Evolutionary conservation across 805 yeast species (phyloP), one percentile per base, ranked within the genome.

Genomic region (Spathaspora girioi): DNA sequence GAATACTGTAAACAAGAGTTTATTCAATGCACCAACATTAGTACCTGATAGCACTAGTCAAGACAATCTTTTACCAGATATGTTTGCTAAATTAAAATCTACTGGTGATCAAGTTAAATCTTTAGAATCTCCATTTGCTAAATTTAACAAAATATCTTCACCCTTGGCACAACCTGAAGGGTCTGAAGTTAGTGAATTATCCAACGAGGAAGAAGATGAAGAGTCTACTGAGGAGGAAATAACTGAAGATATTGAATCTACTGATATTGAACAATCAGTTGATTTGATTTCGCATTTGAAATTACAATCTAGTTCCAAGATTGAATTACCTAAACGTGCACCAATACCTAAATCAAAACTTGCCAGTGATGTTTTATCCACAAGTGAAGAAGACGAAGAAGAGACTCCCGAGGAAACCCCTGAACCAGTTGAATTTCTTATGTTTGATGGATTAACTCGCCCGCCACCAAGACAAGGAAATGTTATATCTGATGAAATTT

Each of bases 401-500:
- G 49, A 46, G 9, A 27, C 49, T 12, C 46, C 49, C 11, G 46
- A 46, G 38, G 38, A 35, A 38, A 27, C 15, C 17, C 26, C 49
- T 6, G 49, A 46, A 10, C 52, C 52, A 7, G 45, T 38, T 15
- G 48, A 51, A 31, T 51, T 51, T 31, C 38, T 48, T 9, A 14
- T 40, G 7, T 51, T 51, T 27, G 51, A 51, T 26, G 54, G 54
- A 9, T 38, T 48, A 15, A 43, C 46, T 11, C 27, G 27, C 11
- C 50, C 53, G 38, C 29, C 41, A 18, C 32, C 47, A 5, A 43
- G 20, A 15, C 19, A 43, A 18, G 45, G 26, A 6, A 26, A 46
- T 20, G 38, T 11, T 20, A n/a, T 62, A 14, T 19, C 43, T 15
- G 53, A 56, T n/a, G 57, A 61, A 43, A 60, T 63, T 17, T 43